Conservation (phyloP, 495 filamentous ascomycete genomes). For the Bombardia bombarda region DNA sequence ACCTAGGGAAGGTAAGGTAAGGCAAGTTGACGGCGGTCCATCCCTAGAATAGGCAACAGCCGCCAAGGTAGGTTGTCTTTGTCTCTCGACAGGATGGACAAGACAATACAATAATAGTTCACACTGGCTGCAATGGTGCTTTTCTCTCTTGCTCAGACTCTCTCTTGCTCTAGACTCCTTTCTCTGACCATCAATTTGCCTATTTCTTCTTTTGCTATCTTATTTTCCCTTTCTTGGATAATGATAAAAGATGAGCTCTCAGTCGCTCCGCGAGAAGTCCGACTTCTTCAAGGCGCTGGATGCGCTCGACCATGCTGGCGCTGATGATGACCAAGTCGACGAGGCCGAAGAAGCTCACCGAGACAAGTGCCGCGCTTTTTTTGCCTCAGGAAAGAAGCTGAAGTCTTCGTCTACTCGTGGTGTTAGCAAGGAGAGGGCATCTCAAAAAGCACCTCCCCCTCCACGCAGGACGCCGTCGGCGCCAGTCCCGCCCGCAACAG, state of each 20-base stretch:
- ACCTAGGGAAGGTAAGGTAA: too few species aligned
- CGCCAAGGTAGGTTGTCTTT: too few species aligned
- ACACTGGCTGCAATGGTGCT: too few species aligned
- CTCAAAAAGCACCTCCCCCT: background rate
- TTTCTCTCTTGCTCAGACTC: too few species aligned
- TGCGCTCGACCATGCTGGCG: constrained; percentile 9
- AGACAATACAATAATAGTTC: too few species aligned
- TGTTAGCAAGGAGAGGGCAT: too few species aligned
- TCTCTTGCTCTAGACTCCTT: too few species aligned
- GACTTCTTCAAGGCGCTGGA: constrained; percentile 22
- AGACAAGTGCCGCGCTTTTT: constrained; percentile 13
- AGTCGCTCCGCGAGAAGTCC: constrained; percentile 15
- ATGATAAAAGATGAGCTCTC: constrained; percentile 8
- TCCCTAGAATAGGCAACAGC: too few species aligned
- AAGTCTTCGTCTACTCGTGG: too few species aligned
- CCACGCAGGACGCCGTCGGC: constrained; percentile 10
- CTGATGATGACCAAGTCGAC: constrained; percentile 16
- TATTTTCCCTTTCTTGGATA: background rate
- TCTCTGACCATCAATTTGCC: too few species aligned
- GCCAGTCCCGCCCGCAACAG: constrained; percentile 5
- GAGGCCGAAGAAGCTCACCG: constrained; percentile 15
- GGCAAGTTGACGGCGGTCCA: too few species aligned
- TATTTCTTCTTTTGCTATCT: background rate
- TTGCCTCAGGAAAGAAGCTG: constrained; percentile 8
- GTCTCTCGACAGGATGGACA: too few species aligned